Base-by-base conservation (phyloP, 768 basidiomycete genomes). In the Pulveroboletus sp. region DNA sequence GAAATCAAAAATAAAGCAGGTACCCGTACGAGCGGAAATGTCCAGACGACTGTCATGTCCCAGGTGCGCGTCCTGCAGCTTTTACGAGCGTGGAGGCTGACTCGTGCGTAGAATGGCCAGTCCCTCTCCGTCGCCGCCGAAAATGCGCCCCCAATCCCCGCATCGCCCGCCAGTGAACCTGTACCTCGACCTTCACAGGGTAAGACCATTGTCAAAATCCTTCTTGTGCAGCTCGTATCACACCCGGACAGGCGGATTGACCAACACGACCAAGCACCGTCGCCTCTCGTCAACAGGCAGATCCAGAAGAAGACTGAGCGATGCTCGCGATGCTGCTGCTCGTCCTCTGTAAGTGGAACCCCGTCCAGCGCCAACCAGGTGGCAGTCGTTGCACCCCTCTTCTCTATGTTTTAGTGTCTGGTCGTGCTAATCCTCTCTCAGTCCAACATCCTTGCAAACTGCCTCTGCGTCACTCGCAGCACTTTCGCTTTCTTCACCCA, bases 261-360 rank as follows among this genome's bases (percentile, higher is more conserved):
- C 63, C 44, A 79, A 71, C 59, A 73, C 51, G 23, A 52, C 45
- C 49, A 78, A 85, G 58, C 85, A 88, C 64, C 81, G 88, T 45
- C 75, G 87, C 16, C 69, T 88, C 17, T 82, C 85, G 16, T 89
- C 87, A 0, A 76, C 81, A 11, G 83, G 86, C 17, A 81, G 86
- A 67, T 74, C 79, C 22, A 80, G 81, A 62, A 76, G 89, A 58
- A 73, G 89, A 49, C 64, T 88, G 55, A 89, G 86, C 65, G 89
- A 90, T 65, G 88, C 87, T 22, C 74, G 85, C 42, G 88, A 89
- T 66, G 89, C 89, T 37, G 84, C 85, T 43, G 74, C 73, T 48
- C 75, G 89, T 43, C 85, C 85, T 45, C 79, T 80, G 86, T 90
- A 68, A 74, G 84, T 85, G 49, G 47, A 51, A 45, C 37, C 24